phyloP scores from a whole-genome alignment of 345 rosid genomes.

The Lepidium didymum region DNA sequence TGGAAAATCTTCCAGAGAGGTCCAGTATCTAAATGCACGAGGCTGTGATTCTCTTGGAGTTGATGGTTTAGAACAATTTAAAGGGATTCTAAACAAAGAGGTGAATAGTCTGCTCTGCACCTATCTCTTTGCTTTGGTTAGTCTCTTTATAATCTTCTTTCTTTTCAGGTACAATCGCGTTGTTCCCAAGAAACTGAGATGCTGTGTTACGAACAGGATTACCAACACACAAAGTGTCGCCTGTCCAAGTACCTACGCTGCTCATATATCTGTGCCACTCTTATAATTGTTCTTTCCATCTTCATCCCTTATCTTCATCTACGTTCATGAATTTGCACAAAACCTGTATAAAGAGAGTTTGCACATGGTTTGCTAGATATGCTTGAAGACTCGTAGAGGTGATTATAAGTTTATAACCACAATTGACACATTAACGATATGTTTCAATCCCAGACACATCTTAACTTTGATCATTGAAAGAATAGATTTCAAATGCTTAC shows the following conservation, averaged over 20 bases:
- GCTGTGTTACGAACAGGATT: neutral
- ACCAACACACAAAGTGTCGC: neutral
- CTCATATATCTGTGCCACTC: neutral
- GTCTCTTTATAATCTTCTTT: neutral
- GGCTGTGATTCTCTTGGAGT: constrained; percentile 12
- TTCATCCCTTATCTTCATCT: neutral
- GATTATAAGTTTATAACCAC: too few relatives aligned
- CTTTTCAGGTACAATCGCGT: neutral
- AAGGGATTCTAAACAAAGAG: neutral
- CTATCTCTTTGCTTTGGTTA: neutral
- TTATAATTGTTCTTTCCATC: neutral
- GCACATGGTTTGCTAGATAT: neutral
- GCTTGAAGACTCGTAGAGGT: too few relatives aligned
- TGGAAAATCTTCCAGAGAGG: neutral
- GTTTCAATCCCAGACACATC: too few relatives aligned
- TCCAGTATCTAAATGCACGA: constrained; percentile 1
- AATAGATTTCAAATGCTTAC: too few relatives aligned
- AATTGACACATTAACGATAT: too few relatives aligned
- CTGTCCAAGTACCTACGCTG: neutral
- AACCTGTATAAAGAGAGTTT: neutral
- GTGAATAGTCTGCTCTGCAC: neutral
- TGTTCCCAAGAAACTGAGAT: neutral
- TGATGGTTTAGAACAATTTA: neutral
- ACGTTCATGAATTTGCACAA: neutral
- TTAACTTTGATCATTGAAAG: too few relatives aligned